A percentile compares a stretch with the other conserved stretches of the same genome.
Evolutionary conservation across 257 asterid genomes (phyloP).

Genomic region (Jacaranda copaia): DNA sequence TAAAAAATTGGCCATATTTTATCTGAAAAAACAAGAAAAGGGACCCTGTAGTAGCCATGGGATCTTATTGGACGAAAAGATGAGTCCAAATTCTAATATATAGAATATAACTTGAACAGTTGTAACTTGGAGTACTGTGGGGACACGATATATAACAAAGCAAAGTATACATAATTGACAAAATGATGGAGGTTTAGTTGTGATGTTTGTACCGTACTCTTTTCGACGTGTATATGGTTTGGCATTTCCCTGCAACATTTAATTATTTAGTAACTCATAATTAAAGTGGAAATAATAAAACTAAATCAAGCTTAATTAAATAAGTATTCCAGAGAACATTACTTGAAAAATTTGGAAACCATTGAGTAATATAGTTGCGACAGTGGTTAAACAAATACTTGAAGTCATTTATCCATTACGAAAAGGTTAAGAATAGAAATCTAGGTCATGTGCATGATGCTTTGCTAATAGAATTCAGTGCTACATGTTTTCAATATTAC

Average conservation of each 20-base stretch:
- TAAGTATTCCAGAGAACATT: neutral
- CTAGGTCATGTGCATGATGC: neutral
- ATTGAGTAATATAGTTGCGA: no score
- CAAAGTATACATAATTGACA: neutral
- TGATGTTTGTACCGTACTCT: slow-evolving; percentile 7
- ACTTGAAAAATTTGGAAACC: neutral
- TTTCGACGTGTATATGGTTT: neutral
- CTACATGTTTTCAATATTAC: no score
- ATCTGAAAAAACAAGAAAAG: neutral
- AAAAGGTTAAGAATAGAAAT: neutral
- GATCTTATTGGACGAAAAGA: neutral
- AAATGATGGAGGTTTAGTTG: slow-evolving; percentile 5
- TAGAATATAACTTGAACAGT: slow-evolving; percentile 2
- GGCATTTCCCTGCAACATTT: neutral
- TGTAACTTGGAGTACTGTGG: slow-evolving; percentile 16
- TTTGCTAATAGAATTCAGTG: no score
- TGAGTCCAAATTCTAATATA: neutral
- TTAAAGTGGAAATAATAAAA: neutral
- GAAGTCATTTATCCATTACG: neutral
- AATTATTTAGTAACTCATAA: neutral
- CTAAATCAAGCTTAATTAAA: neutral
- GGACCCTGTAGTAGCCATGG: neutral
- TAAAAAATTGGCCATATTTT: neutral
- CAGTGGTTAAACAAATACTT: no score
- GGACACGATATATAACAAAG: neutral